These are phyloP conservation scores for Umbelopsis sp. DNA, from an alignment of 192 early-diverging fungal species.

Conservation along the genomic window DNA sequence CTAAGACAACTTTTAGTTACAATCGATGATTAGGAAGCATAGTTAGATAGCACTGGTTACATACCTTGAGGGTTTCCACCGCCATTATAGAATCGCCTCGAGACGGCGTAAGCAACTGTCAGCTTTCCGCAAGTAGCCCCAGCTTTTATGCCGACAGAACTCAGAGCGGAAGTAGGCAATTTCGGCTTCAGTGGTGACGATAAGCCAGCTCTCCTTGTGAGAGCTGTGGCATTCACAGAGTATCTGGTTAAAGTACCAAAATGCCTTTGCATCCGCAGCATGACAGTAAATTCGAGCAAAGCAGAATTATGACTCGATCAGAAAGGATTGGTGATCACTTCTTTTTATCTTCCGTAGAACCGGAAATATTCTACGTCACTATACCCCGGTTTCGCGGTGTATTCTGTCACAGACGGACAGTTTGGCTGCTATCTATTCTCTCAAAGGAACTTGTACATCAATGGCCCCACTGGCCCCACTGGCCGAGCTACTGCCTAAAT, in stretches of 20 bases:
- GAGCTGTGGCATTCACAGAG: not conserved
- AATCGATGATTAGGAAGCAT: not conserved
- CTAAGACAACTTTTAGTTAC: not conserved
- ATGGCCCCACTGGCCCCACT: too few species aligned
- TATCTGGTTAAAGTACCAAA: not conserved
- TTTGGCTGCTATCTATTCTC: too few species aligned
- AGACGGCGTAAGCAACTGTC: not conserved
- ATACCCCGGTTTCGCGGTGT: too few species aligned
- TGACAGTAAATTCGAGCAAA: not conserved
- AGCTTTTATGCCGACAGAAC: not conserved
- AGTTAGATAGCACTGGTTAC: too few species aligned
- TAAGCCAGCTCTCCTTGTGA: not conserved
- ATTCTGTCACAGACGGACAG: too few species aligned
- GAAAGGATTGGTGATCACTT: not conserved
- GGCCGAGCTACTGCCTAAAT: too few species aligned
- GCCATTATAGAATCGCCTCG: not conserved
- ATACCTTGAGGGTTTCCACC: constrained; percentile 13
- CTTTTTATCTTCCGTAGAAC: too few species aligned
- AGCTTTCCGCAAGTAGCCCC: not conserved
- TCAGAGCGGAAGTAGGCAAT: not conserved
- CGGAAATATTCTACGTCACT: too few species aligned
- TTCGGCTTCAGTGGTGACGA: not conserved
- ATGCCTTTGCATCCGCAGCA: constrained; percentile 4
- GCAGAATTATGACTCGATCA: not conserved
- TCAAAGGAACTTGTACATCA: too few species aligned